A percentile compares a stretch with the other conserved stretches of the same genome.
These are phyloP conservation scores for Akanthomyces uredinophilus DNA, from an alignment of 2,329 filamentous ascomycete species.

Conservation along the genomic window DNA sequence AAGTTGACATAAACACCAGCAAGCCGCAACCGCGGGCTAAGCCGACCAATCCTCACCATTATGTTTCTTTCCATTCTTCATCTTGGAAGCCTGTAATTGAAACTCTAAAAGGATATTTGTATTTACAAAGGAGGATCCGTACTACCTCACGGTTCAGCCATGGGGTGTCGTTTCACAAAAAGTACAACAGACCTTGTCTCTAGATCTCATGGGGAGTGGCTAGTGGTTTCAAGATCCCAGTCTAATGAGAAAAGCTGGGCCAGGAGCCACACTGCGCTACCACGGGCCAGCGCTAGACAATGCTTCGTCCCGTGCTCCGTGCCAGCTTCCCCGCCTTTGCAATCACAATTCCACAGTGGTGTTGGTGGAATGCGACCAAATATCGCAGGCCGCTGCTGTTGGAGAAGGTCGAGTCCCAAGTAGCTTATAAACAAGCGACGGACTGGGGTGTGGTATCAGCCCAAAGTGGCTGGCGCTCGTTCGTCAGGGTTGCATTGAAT, in stretches of 20 bases:
- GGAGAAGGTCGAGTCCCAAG: not conserved
- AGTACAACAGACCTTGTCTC: not conserved
- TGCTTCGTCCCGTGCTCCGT: not conserved
- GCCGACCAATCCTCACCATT: too few relatives aligned
- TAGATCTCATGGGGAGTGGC: not conserved
- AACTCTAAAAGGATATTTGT: too few relatives aligned
- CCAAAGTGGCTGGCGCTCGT: not conserved
- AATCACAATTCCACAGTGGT: not conserved
- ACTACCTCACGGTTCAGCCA: not conserved
- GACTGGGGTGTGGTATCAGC: not conserved
- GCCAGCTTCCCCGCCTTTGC: not conserved
- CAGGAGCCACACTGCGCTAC: not conserved
- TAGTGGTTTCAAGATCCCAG: conserved; percentile 6
- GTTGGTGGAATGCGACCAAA: not conserved
- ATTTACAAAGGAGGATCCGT: too few relatives aligned
- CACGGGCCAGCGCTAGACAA: not conserved
- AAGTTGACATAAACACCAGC: too few relatives aligned
- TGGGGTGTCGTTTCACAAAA: not conserved
- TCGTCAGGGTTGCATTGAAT: not conserved
- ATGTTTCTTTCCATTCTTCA: too few relatives aligned
- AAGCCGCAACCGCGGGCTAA: too few relatives aligned
- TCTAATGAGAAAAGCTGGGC: not conserved
- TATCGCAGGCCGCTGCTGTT: not conserved
- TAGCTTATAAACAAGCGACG: not conserved
- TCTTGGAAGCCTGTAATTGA: too few relatives aligned